Conservation (phyloP, 768 basidiomycete species). For the Lactarius akahatsu region DNA sequence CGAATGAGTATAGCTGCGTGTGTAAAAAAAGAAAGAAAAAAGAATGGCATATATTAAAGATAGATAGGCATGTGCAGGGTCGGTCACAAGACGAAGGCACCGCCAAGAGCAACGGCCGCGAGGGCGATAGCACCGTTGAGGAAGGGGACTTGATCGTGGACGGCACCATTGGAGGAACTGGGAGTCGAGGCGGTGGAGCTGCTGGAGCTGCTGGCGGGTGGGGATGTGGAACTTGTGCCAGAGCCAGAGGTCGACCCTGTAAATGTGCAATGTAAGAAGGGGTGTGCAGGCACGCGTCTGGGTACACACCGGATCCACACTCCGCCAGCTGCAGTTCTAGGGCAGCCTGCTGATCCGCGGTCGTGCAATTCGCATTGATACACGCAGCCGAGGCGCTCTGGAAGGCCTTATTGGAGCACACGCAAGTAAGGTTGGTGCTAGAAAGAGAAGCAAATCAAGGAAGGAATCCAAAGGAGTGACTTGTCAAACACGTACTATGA, state of each 20-base stretch:
- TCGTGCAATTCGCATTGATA: constrained; percentile 38
- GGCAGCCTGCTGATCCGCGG: constrained; percentile 35
- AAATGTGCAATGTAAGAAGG: neutral
- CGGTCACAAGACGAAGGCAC: constrained; percentile 4
- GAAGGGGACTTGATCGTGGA: constrained; percentile 9
- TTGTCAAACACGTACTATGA: constrained; percentile 1
- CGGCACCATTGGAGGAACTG: neutral
- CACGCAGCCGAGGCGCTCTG: constrained; percentile 38
- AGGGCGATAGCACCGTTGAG: constrained; percentile 3
- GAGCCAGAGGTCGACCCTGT: neutral
- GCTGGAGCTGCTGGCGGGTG: neutral
- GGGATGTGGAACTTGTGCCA: neutral
- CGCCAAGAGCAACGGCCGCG: constrained; percentile 2
- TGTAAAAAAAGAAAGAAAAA: neutral
- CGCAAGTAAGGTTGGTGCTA: constrained; percentile 42
- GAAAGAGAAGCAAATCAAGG: neutral
- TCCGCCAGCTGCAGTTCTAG: constrained; percentile 33
- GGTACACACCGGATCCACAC: constrained; percentile 33
- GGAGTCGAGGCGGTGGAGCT: neutral
- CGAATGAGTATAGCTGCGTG: neutral
- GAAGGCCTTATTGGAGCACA: constrained; percentile 42
- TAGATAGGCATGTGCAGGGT: neutral
- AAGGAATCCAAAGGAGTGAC: neutral
- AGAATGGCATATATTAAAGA: neutral
- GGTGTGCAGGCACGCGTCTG: neutral